Base-by-base conservation (phyloP, 495 filamentous ascomycete genomes). In the Cryomyces antarcticus region DNA sequence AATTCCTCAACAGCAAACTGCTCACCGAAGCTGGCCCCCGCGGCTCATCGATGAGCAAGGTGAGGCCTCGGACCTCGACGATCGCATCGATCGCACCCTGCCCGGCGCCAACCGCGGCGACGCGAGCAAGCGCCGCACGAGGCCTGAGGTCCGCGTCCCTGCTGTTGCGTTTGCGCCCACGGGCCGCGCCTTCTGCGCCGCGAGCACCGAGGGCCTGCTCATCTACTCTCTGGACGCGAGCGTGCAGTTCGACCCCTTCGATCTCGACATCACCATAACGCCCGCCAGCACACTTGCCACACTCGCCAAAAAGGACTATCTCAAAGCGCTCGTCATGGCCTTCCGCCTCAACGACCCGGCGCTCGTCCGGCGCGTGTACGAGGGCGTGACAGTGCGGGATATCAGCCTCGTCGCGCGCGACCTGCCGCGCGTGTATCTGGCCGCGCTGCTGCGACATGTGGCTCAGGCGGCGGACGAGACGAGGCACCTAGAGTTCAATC, bases 251-350 rank as follows among this genome's bases (percentile, higher is more conserved):
- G 89, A 97, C 58, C 89, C 89, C 2, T 93, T 92, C 56, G 92
- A 97, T 57, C 76, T 97, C 5, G 87, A 93, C 52, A 78, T 96
- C 50, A 75, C 79, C 36, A 80, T 96, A 46, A 97, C 89, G 5
- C 85, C 86, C 0, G 75, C 77, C 2, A 79, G 69, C 30, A 93
- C 84, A 4, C 62, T 93, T 1, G 67, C 73, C 7, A 77, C 81
- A 6, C 66, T 95, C 36, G 68, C 76, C 37, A 74, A 87, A 41
- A 70, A 70, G 49, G 82, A 92, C 34, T 93, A 78, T 62, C 68
- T 95, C 31, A 93, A 85, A 60, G 89, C 89, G 1, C 64, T 97
- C 3, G 78, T 94, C 44, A 95, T 96, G 88, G 82, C 87, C 0
- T 96, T 97, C 68, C 80, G 89, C 0, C 71, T 97, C 34, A 93